A percentile compares a stretch with the other conserved stretches of the same genome.
phyloP scores from a whole-genome alignment of 148 eudicot species.

The Cornus suecica region DNA sequence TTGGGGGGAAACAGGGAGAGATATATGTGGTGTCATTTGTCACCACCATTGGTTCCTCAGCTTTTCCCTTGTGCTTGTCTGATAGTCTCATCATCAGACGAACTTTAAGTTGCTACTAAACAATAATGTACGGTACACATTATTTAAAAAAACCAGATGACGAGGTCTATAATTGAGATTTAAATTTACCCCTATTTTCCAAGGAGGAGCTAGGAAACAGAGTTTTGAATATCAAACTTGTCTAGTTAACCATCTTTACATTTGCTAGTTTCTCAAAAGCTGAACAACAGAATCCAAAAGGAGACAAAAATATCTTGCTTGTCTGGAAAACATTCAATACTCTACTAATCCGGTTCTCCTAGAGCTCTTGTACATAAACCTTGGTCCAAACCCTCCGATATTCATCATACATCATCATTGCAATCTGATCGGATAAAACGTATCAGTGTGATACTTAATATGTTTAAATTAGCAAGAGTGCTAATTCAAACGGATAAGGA shows the following conservation, averaged over 20 bases:
- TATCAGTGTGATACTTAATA: constrained; percentile 41
- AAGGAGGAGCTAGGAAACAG: neutral
- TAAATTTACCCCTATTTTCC: neutral
- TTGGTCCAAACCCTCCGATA: constrained; percentile 47
- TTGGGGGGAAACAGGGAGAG: neutral
- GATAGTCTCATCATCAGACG: neutral
- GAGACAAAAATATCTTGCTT: constrained; percentile 18
- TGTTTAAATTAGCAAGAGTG: constrained; percentile 8
- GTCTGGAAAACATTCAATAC: constrained; percentile 38
- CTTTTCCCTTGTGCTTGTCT: neutral
- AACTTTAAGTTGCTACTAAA: neutral
- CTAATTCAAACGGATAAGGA: neutral
- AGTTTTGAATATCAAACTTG: neutral
- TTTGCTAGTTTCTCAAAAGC: constrained; percentile 15
- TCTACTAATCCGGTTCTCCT: constrained; percentile 55
- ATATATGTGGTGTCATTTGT: neutral
- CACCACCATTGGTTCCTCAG: neutral
- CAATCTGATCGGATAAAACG: constrained; percentile 65
- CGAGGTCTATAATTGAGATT: neutral
- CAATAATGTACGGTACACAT: neutral
- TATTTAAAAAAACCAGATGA: neutral
- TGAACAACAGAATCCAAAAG: constrained; percentile 13
- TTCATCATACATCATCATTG: constrained; percentile 77
- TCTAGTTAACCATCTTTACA: neutral
- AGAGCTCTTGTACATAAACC: constrained; percentile 44